A percentile compares a stretch with the other conserved stretches of the same genome.
Conservation (phyloP, 1,284 basidiomycete species). For the Fistulinella cinereoalba region DNA sequence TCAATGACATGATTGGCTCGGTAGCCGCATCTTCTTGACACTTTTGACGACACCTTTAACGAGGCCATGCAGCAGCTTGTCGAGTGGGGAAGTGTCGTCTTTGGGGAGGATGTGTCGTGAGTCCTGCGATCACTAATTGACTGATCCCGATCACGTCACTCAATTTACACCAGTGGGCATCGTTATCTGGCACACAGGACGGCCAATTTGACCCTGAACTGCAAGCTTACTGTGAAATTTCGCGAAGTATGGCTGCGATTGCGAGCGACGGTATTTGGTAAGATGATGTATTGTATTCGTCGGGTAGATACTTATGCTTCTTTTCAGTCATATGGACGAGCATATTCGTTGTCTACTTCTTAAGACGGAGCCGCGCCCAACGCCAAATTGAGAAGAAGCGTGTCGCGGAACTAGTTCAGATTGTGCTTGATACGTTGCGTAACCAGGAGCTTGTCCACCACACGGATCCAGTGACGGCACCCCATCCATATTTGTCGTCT, state of each 20-base stretch:
- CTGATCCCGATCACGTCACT: constrained; percentile 25
- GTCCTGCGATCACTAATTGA: constrained; percentile 36
- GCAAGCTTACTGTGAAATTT: constrained; percentile 66
- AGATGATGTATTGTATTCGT: constrained; percentile 25
- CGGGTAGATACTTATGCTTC: constrained; percentile 18
- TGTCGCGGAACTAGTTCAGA: constrained; percentile 74
- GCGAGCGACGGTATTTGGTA: constrained; percentile 68
- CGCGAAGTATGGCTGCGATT: constrained; percentile 68
- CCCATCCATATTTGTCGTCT: constrained; percentile 82
- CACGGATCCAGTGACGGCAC: constrained; percentile 76
- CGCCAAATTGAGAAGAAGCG: constrained; percentile 65
- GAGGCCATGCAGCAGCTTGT: constrained; percentile 82
- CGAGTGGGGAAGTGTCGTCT: constrained; percentile 77
- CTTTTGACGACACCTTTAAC: constrained; percentile 71
- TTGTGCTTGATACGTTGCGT: constrained; percentile 78
- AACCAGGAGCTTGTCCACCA: constrained; percentile 87
- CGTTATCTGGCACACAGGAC: constrained; percentile 78
- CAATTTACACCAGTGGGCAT: constrained; percentile 49
- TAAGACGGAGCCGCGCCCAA: constrained; percentile 46
- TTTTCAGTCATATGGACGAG: constrained; percentile 33
- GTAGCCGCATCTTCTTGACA: constrained; percentile 50
- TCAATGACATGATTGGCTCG: constrained; percentile 17
- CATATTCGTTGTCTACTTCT: constrained; percentile 36
- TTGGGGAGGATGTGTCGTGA: constrained; percentile 68
- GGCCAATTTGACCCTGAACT: constrained; percentile 69